These are phyloP conservation scores for Trametes punicea DNA, from an alignment of 768 basidiomycete genomes.

Conservation along the genomic window DNA sequence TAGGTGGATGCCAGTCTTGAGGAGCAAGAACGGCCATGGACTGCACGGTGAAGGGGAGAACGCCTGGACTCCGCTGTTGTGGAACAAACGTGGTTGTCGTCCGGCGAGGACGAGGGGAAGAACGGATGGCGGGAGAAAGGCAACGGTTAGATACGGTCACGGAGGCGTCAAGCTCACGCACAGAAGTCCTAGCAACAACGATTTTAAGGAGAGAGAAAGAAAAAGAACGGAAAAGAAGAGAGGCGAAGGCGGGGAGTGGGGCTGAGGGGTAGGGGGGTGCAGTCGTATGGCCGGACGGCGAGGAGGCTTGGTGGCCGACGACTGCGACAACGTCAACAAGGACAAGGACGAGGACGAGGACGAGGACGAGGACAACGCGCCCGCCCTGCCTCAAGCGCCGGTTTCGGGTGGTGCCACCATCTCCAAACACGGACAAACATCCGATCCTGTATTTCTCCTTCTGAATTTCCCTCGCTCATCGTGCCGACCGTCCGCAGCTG, in stretches of 20 bases:
- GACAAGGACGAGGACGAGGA: conserved; percentile 18
- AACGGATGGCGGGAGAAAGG: conserved; percentile 12
- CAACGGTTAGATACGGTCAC: conserved; percentile 24
- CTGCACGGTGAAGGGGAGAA: conserved; percentile 23
- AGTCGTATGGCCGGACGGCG: conserved; percentile 18
- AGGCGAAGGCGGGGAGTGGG: neutral
- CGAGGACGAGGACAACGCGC: neutral
- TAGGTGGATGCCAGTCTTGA: conserved; percentile 69
- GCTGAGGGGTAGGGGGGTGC: neutral
- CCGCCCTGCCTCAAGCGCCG: conserved; percentile 1
- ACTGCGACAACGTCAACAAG: conserved; percentile 23
- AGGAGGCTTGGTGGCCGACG: conserved; percentile 19
- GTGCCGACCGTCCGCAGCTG: conserved; percentile 3
- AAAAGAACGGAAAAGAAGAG: conserved; percentile 21
- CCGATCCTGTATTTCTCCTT: conserved; percentile 1
- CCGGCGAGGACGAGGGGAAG: conserved; percentile 6
- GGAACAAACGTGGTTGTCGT: neutral
- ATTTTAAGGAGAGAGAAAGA: conserved; percentile 25
- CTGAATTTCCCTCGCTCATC: neutral
- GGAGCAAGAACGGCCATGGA: conserved; percentile 78
- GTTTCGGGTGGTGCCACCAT: conserved; percentile 9
- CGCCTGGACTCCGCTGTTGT: conserved; percentile 12
- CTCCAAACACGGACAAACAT: conserved; percentile 21
- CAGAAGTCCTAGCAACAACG: conserved; percentile 23
- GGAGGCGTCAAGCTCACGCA: conserved; percentile 19